Evolutionary conservation across 2,329 filamentous ascomycete species (phyloP), one percentile per base, ranked within the genome.

Genomic region (Rugonectria rugulosa): DNA sequence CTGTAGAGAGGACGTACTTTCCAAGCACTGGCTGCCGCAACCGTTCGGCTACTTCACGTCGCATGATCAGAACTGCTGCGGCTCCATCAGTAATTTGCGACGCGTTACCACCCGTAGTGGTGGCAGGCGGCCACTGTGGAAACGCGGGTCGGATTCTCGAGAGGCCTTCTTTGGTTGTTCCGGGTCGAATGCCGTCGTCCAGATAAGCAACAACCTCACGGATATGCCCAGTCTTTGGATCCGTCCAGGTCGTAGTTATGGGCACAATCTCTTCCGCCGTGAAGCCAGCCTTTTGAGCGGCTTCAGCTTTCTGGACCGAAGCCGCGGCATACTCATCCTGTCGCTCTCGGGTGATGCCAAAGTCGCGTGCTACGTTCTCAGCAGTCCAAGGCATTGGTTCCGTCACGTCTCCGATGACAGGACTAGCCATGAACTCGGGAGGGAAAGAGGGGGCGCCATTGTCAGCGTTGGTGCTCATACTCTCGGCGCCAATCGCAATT

Each of bases 371-470:
- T 15, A 92, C 87, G 65, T 91, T 91, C 75, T 92, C 88, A 2
- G 85, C 88, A 1, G 88, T 91, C 76, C 90, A 87, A 4, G 88
- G 88, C 88, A 92, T 92, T 50, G 88, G 87, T 75, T 88, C 84
- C 80, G 88, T 70, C 59, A 91, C 44, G 12, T 52, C 48, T 12
- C 21, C 48, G 27, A 50, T 41, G 3, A 12, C 15, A 6, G 46
- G 20, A 7, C 31, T 23, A 12, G 29, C 27, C 46, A 50, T 32
- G n/a, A n/a, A n/a, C n/a, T n/a, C n/a, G n/a, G n/a, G n/a, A n/a
- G n/a, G n/a, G n/a, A n/a, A n/a, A n/a, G n/a, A n/a, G n/a, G n/a
- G n/a, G n/a, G n/a, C n/a, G 9, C 29, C 32, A 5, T 46, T 36
- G 36, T 56, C 44, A 1, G 57, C 38, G 38, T 55, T 57, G 8